Conservation (phyloP, 1,284 basidiomycete species). For the Phellinidium pouzarii region DNA sequence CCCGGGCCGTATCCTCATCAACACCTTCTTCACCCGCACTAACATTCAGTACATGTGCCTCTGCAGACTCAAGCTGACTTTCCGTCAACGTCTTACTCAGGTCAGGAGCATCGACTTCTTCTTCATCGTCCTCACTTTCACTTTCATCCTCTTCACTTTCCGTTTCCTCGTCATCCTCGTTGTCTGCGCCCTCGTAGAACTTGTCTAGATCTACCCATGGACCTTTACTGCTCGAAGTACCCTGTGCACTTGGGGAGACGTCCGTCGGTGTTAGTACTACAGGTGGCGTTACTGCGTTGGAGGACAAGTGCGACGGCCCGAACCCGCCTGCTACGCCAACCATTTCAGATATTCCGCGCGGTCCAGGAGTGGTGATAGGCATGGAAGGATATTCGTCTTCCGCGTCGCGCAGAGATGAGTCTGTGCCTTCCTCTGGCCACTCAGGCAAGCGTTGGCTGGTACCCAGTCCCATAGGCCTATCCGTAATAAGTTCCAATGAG, state of each 20-base stretch:
- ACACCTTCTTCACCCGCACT: background rate
- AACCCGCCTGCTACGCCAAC: slow-evolving; percentile 29
- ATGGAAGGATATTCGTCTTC: slow-evolving; percentile 45
- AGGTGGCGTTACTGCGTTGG: slow-evolving; percentile 25
- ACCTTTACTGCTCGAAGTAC: slow-evolving; percentile 31
- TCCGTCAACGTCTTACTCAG: too few relatives aligned
- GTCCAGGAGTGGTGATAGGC: slow-evolving; percentile 24
- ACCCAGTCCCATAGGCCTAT: slow-evolving; percentile 37
- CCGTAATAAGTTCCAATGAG: slow-evolving; percentile 50
- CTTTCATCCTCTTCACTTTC: slow-evolving; percentile 28
- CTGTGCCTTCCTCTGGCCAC: slow-evolving; percentile 57
- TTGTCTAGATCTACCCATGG: slow-evolving; percentile 58
- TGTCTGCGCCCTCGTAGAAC: slow-evolving; percentile 48
- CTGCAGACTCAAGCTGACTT: slow-evolving; percentile 17
- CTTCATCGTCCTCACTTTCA: slow-evolving; percentile 26
- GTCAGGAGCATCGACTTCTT: slow-evolving; percentile 18
- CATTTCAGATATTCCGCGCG: slow-evolving; percentile 21
- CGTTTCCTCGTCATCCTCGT: slow-evolving; percentile 27
- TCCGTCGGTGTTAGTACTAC: slow-evolving; percentile 48
- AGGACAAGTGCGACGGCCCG: slow-evolving; percentile 26
- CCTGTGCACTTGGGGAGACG: slow-evolving; percentile 37
- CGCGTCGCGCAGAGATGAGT: slow-evolving; percentile 46
- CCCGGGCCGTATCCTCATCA: slow-evolving; percentile 24
- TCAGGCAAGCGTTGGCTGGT: slow-evolving; percentile 39
- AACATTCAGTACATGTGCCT: slow-evolving; percentile 24